Base-by-base conservation (phyloP, 2,329 filamentous ascomycete species). In the Cadophora sp. region DNA sequence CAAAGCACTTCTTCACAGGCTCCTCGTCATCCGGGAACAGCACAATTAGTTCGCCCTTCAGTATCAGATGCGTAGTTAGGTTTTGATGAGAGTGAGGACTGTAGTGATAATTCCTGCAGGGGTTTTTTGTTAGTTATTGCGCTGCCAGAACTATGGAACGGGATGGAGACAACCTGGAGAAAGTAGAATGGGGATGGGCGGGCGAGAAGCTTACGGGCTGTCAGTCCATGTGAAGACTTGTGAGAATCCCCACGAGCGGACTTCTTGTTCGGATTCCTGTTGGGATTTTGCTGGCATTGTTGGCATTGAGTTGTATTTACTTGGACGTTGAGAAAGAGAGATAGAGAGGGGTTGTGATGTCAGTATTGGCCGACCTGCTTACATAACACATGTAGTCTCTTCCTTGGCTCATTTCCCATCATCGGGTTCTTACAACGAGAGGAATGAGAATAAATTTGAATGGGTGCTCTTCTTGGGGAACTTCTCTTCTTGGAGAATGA, bases 141-240 rank as follows among this genome's bases (percentile, higher is more conserved):
- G 36, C 56, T n/a, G n/a, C n/a, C n/a, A n/a, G n/a, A n/a, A n/a
- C 59, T 66, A 5, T 30, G 8, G 14, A 36, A 24, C 11, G 20
- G 41, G 16, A 39, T 11, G 2, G 36, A 5, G 36, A 11, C 4
- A 11, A 8, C 11, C 36, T 39, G 8, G 36, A 39, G 36, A 39
- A 2, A 13, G 6, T 9, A 39, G 22, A 39, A 22, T 7, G 30
- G 20, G 41, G 27, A 41, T 20, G 2, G 45, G n/a, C n/a, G n/a
- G 11, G 13, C 24, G 18, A 22, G 18, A 8, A 43, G 84, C 87
- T 76, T 83, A 92, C 89, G 89, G 87, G 24, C 82, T 80, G 78
- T 93, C 91, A 8, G 84, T 88, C 90, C 90, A 93, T 2, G 89
- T 92, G 70, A 91, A 91, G 74, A 91, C 89, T 59, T 88, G 82